These are phyloP conservation scores for Periglandula ipomoeae DNA, from an alignment of 2,329 filamentous ascomycete genomes.

Conservation along the genomic window DNA sequence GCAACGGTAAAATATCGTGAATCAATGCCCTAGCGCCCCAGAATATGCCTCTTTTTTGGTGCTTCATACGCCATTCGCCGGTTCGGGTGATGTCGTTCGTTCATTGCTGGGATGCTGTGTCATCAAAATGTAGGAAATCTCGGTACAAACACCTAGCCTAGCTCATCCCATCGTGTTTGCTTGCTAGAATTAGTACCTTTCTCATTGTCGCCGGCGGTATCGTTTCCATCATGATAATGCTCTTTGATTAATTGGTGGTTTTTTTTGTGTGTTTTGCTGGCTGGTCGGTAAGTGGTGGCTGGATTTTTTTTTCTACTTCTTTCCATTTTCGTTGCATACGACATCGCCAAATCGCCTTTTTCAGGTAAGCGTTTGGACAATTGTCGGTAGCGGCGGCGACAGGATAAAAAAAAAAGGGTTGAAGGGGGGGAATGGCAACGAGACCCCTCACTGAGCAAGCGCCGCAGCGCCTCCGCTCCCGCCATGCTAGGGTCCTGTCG, in stretches of 20 bases:
- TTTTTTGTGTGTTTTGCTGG: background rate
- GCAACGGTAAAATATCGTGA: constrained; percentile 23
- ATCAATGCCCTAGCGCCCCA: constrained; percentile 26
- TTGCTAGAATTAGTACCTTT: background rate
- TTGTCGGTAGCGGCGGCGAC: background rate
- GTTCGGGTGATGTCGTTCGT: constrained; percentile 23
- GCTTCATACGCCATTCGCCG: constrained; percentile 29
- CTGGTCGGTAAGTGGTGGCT: background rate
- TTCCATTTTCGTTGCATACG: background rate
- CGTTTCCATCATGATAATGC: constrained; percentile 1
- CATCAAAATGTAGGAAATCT: constrained; percentile 18
- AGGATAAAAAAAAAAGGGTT: background rate
- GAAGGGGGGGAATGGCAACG: background rate
- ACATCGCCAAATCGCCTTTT: background rate
- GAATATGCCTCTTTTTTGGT: constrained; percentile 24
- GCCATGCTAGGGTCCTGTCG: background rate
- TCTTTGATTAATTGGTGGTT: background rate
- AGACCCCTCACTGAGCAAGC: background rate
- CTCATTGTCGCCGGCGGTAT: background rate
- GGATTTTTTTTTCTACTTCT: background rate
- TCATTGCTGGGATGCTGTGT: constrained; percentile 25
- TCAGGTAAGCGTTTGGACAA: background rate
- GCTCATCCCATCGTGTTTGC: background rate
- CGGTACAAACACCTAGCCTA: background rate
- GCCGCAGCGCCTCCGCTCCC: background rate